Base-by-base conservation (phyloP, 2,329 filamentous ascomycete species). In the Trichoderma breve region DNA sequence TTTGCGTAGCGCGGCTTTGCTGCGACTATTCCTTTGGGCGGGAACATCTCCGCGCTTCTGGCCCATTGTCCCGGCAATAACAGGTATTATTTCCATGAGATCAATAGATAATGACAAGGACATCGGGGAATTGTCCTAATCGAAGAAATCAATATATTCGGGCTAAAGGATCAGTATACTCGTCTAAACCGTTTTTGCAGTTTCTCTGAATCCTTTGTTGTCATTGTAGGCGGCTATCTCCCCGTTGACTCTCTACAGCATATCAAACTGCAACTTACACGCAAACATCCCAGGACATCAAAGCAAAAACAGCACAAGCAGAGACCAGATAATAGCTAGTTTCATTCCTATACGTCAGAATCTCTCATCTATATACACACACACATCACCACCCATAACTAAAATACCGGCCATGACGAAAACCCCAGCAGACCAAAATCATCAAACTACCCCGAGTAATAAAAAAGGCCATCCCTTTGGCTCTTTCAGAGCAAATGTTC, bases 331-430 rank as follows among this genome's bases (percentile, higher is more conserved):
- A 51, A 55, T 66, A 66, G 30, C 63, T 28, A 32, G 28, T 34
- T 34, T 69, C 55, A 34, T 61, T 69, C 28, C 66, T 28, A 51
- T 60, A 47, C 66, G n/a, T 61, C 55, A 60, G 6, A 51, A 61
- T 47, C 66, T 53, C 15, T 61, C 58, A 28, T 69, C 66, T 69
- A 69, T 69, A 69, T 61, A 21, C 60, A 69, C 55, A 69, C 28
- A 69, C n/a, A 61, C 66, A 68, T 47, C 36, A 34, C 26, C 62
- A 47, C 55, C 28, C 57, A 58, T 30, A 60, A 34, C 26, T 30
- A 8, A 55, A 69, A 24, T 51, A 51, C 26, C 26, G 55, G 36
- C 55, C 55, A 61, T 32, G 36, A 51, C 62, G 34, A 36, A 51
- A 69, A 4, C 55, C 66, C 66, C 21, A 47, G 55, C 36, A 51